Evolutionary conservation across 352 stramenopile genomes (phyloP), one percentile per base, ranked within the genome.

Genomic region (Globisporangium yorkense): DNA sequence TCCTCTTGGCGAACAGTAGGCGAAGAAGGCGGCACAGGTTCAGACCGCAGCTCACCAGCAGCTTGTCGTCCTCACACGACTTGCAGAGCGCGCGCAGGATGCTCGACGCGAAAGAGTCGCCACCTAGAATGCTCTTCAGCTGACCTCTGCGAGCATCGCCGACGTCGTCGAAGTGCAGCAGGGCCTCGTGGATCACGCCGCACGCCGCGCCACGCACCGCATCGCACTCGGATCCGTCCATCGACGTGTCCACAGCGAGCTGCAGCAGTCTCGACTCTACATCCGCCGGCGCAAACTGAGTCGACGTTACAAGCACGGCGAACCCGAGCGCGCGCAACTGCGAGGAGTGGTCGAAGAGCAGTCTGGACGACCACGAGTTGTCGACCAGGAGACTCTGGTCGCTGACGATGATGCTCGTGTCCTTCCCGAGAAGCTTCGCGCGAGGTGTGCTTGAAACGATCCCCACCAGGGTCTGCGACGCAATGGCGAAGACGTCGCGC

Each of bases 321-420:
- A 80, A 90, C 2, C 77, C 80, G 9, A 85, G 62, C 10, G 72
- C 66, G 27, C 80, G 74, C 5, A 86, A 58, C 1, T 59, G 61
- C n/a, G 80, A 78, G 16, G 64, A 60, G 27, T 79, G 74, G 27
- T 90, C 77, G 40, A 88, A 88, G 9, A 89, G 52, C 33, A 87
- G 68, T 13, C 80, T 61, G 20, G 77, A 77, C 15, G 63, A 67
- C 77, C 77, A 89, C 8, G 59, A 72, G n/a, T 66, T 65, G 37
- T 80, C 68, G n/a, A 75, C 31, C 48, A 80, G 31, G 2, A 80
- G 57, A 3, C 7, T 58, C 35, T 63, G 68, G 51, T 82, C 72
- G 7, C 65, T 75, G 48, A 72, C 70, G 24, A 74, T 44, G 45
- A 79, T 16, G 37, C 57, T 47, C 8, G 59, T 66, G 44, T 57